A percentile compares a stretch with the other conserved stretches of the same genome.
Conservation (phyloP, 441 rosid species). For the Euphorbia schlechtendalii region DNA sequence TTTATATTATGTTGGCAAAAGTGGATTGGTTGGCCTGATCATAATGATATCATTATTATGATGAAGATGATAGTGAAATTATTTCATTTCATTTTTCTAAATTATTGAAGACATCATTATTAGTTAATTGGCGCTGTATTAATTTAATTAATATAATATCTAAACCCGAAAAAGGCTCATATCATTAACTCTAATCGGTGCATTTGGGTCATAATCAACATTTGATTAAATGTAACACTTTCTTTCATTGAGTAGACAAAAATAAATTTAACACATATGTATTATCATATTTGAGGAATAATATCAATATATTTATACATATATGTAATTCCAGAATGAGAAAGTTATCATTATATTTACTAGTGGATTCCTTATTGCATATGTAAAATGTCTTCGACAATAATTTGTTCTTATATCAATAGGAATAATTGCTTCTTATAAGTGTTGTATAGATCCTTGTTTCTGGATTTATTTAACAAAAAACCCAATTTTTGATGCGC, state of each 20-base stretch:
- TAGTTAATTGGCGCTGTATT: not conserved
- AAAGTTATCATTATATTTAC: no score
- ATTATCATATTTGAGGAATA: not conserved
- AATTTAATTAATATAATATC: not conserved
- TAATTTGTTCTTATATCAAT: no score
- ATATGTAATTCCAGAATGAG: not conserved
- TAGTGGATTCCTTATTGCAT: not conserved
- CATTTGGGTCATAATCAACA: not conserved
- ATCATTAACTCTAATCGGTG: not conserved
- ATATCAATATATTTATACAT: not conserved
- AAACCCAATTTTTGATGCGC: no score
- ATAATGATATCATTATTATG: no score
- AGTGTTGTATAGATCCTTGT: no score
- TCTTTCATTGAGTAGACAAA: slow-evolving; percentile 3
- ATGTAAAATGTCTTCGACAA: no score
- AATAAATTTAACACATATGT: no score
- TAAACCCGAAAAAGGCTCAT: not conserved
- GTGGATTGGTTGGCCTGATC: no score
- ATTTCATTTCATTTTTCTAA: not conserved
- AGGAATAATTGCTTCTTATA: no score
- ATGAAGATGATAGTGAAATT: not conserved
- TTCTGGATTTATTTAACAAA: no score
- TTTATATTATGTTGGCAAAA: no score
- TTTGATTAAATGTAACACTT: not conserved
- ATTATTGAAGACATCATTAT: not conserved